Evolutionary conservation across 805 yeast species (phyloP).

Genomic region (Candida lessepsii): DNA sequence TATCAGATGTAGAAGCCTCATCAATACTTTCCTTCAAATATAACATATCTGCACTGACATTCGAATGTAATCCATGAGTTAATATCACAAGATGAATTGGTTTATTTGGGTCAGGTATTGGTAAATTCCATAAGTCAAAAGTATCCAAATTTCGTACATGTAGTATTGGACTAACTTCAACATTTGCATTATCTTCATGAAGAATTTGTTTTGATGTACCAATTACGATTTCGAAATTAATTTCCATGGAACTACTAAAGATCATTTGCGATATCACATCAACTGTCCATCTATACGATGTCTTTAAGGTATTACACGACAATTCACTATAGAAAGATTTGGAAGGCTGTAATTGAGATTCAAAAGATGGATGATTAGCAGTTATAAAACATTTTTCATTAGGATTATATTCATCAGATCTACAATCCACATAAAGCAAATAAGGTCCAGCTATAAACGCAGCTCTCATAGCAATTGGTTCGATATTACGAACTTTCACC

Average conservation of each 20-base stretch:
- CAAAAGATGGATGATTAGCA: slow-evolving; percentile 75
- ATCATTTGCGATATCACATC: slow-evolving; percentile 81
- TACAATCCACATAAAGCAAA: slow-evolving; percentile 77
- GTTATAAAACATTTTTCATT: slow-evolving; percentile 55
- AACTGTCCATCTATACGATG: slow-evolving; percentile 67
- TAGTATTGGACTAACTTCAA: slow-evolving; percentile 14
- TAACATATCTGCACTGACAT: slow-evolving; percentile 85
- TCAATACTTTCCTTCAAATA: slow-evolving; percentile 82
- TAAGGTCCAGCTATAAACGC: slow-evolving; percentile 90
- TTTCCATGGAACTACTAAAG: slow-evolving; percentile 65
- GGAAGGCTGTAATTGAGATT: slow-evolving; percentile 70
- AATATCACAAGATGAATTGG: slow-evolving; percentile 82
- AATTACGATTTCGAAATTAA: slow-evolving; percentile 63
- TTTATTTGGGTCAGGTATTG: slow-evolving; percentile 42
- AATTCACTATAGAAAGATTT: slow-evolving; percentile 60
- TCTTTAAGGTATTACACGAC: slow-evolving; percentile 61
- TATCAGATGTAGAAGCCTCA: slow-evolving; percentile 46
- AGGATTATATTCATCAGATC: slow-evolving; percentile 62
- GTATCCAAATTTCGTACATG: slow-evolving; percentile 52
- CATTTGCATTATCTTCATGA: slow-evolving; percentile 26
- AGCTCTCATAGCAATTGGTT: slow-evolving; percentile 71
- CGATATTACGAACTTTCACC: slow-evolving; percentile 67
- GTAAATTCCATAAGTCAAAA: slow-evolving; percentile 70
- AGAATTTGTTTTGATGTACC: slow-evolving; percentile 43
- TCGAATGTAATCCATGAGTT: slow-evolving; percentile 93